These are phyloP conservation scores for Bothriochloa decipiens DNA, from an alignment of 176 grass and related monocot genomes.

Conservation along the genomic window DNA sequence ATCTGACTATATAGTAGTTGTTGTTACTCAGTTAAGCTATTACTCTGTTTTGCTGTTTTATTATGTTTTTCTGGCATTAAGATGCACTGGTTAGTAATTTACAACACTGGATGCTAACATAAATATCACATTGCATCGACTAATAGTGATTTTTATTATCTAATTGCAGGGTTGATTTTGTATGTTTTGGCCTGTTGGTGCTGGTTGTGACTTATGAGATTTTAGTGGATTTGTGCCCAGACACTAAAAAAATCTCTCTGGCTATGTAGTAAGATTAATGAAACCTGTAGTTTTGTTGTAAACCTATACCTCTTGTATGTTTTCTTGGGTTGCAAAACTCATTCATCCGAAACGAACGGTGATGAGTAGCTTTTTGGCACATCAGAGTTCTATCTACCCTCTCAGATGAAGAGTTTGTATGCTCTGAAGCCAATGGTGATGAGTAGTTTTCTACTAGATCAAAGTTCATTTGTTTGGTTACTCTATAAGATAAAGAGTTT, in stretches of 20 bases:
- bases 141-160: not conserved
- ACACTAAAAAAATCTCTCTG: not conserved
- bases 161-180: not conserved
- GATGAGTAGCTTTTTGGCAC: too few relatives aligned
- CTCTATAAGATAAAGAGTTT: too few relatives aligned
- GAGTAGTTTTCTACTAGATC: too few relatives aligned
- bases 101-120: not conserved
- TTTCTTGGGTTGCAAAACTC: too few relatives aligned
- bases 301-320: not conserved
- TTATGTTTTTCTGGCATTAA: not conserved
- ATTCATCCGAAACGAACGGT: too few relatives aligned
- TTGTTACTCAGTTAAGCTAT: not conserved
- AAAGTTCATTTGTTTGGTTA: too few relatives aligned
- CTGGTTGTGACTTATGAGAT: not conserved
- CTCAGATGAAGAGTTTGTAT: too few relatives aligned
- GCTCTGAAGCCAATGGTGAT: not conserved
- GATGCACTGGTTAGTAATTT: not conserved
- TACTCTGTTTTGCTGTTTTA: too few relatives aligned
- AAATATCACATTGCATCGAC: not conserved
- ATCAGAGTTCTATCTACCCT: too few relatives aligned
- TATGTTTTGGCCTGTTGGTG: not conserved
- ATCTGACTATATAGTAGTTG: not conserved
- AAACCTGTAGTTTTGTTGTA: not conserved
- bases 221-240: not conserved
- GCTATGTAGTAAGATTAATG: not conserved